Conservation (phyloP, 2,329 filamentous ascomycete genomes). For the Aspergillus awamori region DNA sequence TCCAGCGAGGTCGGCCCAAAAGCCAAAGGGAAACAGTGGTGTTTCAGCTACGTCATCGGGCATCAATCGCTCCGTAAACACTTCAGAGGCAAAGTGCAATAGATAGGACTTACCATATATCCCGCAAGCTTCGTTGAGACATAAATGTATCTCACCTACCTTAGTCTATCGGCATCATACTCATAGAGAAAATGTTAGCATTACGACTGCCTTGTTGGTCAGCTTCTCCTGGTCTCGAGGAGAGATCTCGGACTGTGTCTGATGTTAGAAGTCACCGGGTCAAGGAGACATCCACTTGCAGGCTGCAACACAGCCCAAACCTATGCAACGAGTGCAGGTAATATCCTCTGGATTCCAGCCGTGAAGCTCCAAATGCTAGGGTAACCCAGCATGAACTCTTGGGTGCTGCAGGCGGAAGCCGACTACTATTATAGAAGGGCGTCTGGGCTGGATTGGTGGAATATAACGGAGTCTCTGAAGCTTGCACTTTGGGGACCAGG, state of each 20-base stretch:
- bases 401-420: neutral
- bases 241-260: neutral
- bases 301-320: constrained; percentile 11
- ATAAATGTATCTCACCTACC: neutral
- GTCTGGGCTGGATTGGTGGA: neutral
- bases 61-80: constrained; percentile 21
- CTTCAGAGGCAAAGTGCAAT: constrained; percentile 12
- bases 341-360: neutral
- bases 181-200: neutral
- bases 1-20: constrained; percentile 6
- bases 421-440: neutral
- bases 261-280: neutral
- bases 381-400: neutral
- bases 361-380: neutral
- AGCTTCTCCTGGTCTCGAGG: neutral
- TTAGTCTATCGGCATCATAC: neutral
- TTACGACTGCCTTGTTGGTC: constrained; percentile 5
- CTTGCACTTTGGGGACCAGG: neutral
- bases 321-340: constrained; percentile 4
- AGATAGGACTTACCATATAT: constrained; percentile 7
- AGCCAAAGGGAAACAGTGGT: constrained; percentile 6
- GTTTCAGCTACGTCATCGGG: constrained; percentile 28
- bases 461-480: neutral
- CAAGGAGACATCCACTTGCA: constrained; percentile 2
- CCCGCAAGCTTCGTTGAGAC: constrained; percentile 5